These are phyloP conservation scores for Apiotrichum mycotoxinovorans DNA, from an alignment of 1,284 basidiomycete genomes.

Conservation along the genomic window DNA sequence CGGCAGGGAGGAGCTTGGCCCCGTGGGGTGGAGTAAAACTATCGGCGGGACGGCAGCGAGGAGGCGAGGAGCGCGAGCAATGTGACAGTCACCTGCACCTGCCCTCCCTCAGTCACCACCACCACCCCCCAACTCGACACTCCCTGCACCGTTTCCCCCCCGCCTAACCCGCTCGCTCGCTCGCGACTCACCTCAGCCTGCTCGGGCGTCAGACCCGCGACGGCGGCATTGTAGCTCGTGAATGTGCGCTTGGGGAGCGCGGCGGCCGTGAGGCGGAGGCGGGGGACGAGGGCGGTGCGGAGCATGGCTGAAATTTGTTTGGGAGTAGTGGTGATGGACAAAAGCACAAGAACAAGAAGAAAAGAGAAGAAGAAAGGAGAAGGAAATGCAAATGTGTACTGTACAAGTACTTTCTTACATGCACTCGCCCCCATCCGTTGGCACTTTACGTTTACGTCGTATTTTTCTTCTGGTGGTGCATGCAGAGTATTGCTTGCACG, in stretches of 20 bases:
- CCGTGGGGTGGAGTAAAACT: too few species aligned
- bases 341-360: too few species aligned
- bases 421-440: too few species aligned
- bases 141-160: conserved; percentile 1
- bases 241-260: conserved; percentile 20
- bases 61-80: too few species aligned
- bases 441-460: too few species aligned
- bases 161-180: neutral
- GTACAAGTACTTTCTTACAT: neutral
- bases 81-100: too few species aligned
- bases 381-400: neutral
- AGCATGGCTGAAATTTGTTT: neutral
- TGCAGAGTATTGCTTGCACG: too few species aligned
- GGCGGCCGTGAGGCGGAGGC: neutral
- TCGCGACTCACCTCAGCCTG: conserved; percentile 67
- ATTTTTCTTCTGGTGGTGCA: too few species aligned
- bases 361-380: neutral
- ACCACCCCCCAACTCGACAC: neutral
- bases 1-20: neutral
- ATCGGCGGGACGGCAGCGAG: too few species aligned
- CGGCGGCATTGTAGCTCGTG: conserved; percentile 63
- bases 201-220: conserved; percentile 78
- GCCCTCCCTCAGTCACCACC: too few species aligned
- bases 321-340: neutral
- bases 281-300: neutral